Evolutionary conservation across 371 early-diverging fungal species (phyloP).

Genomic region (Mucor saturninus): DNA sequence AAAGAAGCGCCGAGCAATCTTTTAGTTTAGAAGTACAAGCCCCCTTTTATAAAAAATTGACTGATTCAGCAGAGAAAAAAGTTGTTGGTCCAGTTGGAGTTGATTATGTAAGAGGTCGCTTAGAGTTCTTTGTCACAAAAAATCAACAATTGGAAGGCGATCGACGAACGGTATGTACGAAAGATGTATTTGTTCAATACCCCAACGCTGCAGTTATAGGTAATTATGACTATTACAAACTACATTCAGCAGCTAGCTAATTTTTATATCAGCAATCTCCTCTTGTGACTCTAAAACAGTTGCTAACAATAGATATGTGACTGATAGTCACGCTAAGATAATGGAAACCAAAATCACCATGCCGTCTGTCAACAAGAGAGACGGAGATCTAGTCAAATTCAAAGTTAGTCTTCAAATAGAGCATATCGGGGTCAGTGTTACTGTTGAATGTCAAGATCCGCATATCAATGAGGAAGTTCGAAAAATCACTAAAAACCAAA

Average conservation of each 20-base stretch:
- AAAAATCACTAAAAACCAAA: no score
- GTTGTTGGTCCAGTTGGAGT: not conserved
- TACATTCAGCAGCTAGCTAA: not conserved
- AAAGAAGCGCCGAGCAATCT: conserved; percentile 30
- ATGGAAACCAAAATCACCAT: not conserved
- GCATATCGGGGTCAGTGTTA: not conserved
- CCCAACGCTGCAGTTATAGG: conserved; percentile 6
- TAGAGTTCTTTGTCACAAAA: conserved; percentile 8
- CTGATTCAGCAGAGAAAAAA: not conserved
- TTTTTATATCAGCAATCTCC: conserved; percentile 1
- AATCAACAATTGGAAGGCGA: not conserved
- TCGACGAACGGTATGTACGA: not conserved
- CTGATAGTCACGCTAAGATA: not conserved
- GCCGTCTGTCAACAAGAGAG: not conserved
- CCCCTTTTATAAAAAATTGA: not conserved
- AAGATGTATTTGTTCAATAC: not conserved
- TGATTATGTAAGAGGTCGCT: not conserved
- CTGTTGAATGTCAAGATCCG: not conserved
- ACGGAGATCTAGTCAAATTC: not conserved
- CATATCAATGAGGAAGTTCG: not conserved
- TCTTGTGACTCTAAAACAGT: not conserved
- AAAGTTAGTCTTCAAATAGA: not conserved
- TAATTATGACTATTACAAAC: not conserved
- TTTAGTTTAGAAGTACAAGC: not conserved
- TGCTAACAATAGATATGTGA: not conserved